Percentiles rank a stretch among this genome's conserved stretches.
phyloP scores from a whole-genome alignment of 2,329 filamentous ascomycete genomes.

The Fusarium dlaminii region DNA sequence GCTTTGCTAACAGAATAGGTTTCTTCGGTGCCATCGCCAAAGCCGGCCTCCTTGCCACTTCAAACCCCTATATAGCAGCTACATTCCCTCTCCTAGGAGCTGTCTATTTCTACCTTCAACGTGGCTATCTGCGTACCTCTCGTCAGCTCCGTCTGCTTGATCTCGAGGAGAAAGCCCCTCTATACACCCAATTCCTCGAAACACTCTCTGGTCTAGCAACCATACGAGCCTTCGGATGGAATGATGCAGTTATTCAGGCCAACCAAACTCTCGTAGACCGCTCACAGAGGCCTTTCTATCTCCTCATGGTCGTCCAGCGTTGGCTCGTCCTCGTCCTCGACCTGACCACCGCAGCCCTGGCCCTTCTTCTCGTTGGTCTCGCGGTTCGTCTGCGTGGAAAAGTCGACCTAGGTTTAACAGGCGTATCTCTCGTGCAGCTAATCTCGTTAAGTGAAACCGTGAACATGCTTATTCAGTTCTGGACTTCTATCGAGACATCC shows the following conservation, averaged over 20 bases:
- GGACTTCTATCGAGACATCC: constrained; percentile 52
- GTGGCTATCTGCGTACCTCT: constrained; percentile 54
- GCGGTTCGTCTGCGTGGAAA: constrained; percentile 48
- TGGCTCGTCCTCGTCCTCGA: constrained; percentile 65
- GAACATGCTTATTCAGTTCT: constrained; percentile 49
- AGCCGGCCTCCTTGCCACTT: constrained; percentile 38
- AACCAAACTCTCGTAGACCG: constrained; percentile 60
- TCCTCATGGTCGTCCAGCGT: constrained; percentile 65
- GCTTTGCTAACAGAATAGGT: constrained; percentile 39
- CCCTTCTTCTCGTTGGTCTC: constrained; percentile 58
- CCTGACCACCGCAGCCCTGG: constrained; percentile 57
- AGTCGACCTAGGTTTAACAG: constrained; percentile 46
- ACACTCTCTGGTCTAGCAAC: constrained; percentile 58
- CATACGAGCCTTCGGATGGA: constrained; percentile 64
- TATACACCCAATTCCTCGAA: constrained; percentile 56
- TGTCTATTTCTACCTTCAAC: constrained; percentile 55
- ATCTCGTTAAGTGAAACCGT: constrained; percentile 48
- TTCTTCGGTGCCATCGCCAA: constrained; percentile 45
- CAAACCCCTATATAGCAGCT: constrained; percentile 49
- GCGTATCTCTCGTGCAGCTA: constrained; percentile 46
- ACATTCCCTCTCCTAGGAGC: constrained; percentile 54
- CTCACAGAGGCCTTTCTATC: constrained; percentile 66
- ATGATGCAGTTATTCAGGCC: constrained; percentile 49
- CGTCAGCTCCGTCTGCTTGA: constrained; percentile 54
- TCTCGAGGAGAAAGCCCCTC: constrained; percentile 53